phyloP scores from a whole-genome alignment of 1,284 basidiomycete species.

The Rhodofomes roseus region DNA sequence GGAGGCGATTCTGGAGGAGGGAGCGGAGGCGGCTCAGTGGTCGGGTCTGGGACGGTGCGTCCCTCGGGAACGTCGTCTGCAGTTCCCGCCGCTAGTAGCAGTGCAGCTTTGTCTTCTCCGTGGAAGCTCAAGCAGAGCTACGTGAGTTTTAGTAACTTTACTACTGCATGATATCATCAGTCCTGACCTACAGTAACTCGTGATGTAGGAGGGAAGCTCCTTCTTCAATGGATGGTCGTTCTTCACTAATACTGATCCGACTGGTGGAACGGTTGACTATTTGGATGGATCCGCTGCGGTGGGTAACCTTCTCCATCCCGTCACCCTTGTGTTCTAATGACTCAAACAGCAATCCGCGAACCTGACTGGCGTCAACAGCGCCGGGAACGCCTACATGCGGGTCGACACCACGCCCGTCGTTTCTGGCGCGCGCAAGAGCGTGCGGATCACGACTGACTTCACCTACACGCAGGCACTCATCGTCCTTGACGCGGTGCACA shows the following conservation, averaged over 20 bases:
- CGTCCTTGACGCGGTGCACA: constrained; percentile 83
- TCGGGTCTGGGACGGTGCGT: background rate
- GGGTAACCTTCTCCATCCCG: constrained; percentile 22
- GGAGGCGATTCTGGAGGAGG: background rate
- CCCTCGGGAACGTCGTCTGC: background rate
- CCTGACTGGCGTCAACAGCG: constrained; percentile 57
- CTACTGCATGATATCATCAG: no score
- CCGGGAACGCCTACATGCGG: constrained; percentile 76
- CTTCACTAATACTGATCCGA: constrained; percentile 66
- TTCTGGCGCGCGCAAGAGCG: constrained; percentile 60
- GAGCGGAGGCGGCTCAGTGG: constrained; percentile 5
- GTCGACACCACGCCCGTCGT: constrained; percentile 80
- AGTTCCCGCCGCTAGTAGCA: constrained; percentile 5
- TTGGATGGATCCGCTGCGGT: constrained; percentile 55
- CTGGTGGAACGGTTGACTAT: constrained; percentile 61
- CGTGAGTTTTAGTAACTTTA: constrained; percentile 13
- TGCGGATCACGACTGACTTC: constrained; percentile 70
- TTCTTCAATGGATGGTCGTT: constrained; percentile 87
- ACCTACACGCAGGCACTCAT: constrained; percentile 68
- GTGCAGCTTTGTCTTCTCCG: constrained; percentile 17
- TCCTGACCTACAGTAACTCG: no score
- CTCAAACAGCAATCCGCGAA: constrained; percentile 41
- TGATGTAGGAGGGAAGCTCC: constrained; percentile 52
- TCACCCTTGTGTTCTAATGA: constrained; percentile 6
- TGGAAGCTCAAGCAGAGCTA: constrained; percentile 28